These are phyloP conservation scores for Amaranthus tricolor DNA, from an alignment of 179 eudicot species.

Conservation along the genomic window DNA sequence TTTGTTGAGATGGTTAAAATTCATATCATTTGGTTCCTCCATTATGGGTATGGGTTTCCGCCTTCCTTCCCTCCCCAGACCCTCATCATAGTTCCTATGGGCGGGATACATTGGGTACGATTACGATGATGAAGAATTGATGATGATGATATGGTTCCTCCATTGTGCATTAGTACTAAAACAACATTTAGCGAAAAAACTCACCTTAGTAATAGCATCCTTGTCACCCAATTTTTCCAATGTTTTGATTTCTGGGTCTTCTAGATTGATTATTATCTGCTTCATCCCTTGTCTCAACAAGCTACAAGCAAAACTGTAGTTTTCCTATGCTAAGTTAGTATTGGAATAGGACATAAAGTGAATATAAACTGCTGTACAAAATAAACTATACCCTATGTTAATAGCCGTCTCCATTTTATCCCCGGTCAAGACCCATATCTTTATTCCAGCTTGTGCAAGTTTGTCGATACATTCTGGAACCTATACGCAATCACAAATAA, in stretches of 20 bases:
- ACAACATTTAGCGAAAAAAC: neutral
- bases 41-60: too few species aligned
- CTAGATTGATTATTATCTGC: constrained; percentile 55
- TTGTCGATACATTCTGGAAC: constrained; percentile 98
- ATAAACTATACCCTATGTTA: constrained; percentile 71
- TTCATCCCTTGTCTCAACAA: constrained; percentile 59
- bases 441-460: constrained; percentile 95
- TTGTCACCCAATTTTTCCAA: constrained; percentile 69
- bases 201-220: constrained; percentile 55
- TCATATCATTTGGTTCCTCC: too few species aligned
- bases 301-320: constrained; percentile 75
- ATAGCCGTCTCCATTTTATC: constrained; percentile 99
- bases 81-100: too few species aligned
- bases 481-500: constrained; percentile 28
- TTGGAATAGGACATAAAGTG: neutral
- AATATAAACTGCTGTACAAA: neutral
- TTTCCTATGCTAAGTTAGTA: constrained; percentile 23
- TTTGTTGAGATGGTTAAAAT: neutral
- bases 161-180: too few species aligned
- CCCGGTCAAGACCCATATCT: constrained; percentile 98
- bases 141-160: too few species aligned
- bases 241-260: constrained; percentile 57
- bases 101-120: too few species aligned
- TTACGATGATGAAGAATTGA: too few species aligned
- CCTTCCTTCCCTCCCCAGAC: too few species aligned